Percentiles rank a stretch among this genome's conserved stretches.
phyloP scores from a whole-genome alignment of 2,329 filamentous ascomycete genomes.

The Colletotrichum orchidophilum region DNA sequence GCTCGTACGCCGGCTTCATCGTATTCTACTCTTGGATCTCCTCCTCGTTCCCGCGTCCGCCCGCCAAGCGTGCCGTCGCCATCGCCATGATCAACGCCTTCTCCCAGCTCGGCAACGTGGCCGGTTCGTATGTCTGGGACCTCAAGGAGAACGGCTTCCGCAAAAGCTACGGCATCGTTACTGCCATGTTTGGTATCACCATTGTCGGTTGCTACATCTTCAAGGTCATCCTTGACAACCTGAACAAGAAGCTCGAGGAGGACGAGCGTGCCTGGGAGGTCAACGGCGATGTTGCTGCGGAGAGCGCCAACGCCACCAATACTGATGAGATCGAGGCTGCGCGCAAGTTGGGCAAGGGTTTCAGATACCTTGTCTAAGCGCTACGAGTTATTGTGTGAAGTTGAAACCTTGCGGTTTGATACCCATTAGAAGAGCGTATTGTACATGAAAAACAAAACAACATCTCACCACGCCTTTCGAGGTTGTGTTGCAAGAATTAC shows the following conservation, averaged over 20 bases:
- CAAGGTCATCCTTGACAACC: constrained; percentile 53
- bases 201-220: constrained; percentile 61
- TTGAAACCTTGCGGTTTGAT: constrained; percentile 7
- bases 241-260: constrained; percentile 59
- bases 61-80: constrained; percentile 68
- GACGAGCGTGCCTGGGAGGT: constrained; percentile 51
- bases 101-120: constrained; percentile 66
- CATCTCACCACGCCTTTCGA: neutral
- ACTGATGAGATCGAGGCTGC: constrained; percentile 55
- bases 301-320: constrained; percentile 50
- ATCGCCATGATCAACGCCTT: constrained; percentile 70
- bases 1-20: constrained; percentile 63
- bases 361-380: constrained; percentile 55
- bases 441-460: neutral
- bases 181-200: constrained; percentile 70
- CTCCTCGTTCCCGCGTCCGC: constrained; percentile 65
- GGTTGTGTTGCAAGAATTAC: neutral
- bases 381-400: neutral
- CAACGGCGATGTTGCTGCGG: constrained; percentile 47
- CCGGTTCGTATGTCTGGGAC: constrained; percentile 71
- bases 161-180: constrained; percentile 72
- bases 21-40: constrained; percentile 69
- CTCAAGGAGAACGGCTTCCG: constrained; percentile 68
- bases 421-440: constrained; percentile 19
- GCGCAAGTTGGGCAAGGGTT: constrained; percentile 55